phyloP scores from a whole-genome alignment of 768 basidiomycete genomes.

The Russula compacta region DNA sequence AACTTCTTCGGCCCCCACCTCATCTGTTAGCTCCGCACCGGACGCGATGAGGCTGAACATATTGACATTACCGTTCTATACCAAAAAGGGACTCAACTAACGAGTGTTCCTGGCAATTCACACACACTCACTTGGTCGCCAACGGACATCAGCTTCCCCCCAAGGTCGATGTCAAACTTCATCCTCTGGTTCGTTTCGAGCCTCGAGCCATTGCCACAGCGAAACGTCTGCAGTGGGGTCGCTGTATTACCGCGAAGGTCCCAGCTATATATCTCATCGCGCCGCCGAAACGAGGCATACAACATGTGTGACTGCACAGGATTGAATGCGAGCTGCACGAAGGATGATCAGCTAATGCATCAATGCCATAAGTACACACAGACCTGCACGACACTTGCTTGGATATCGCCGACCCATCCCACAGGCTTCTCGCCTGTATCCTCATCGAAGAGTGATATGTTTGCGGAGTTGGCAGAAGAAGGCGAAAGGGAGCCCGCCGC shows the following conservation, averaged over 20 bases:
- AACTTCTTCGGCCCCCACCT: conserved; percentile 1
- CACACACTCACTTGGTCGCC: conserved; percentile 55
- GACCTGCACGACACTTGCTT: conserved; percentile 49
- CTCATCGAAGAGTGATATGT: conserved; percentile 63
- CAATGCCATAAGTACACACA: neutral
- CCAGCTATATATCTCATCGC: conserved; percentile 60
- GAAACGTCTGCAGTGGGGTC: conserved; percentile 33
- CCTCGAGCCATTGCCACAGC: conserved; percentile 1
- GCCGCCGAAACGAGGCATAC: conserved; percentile 70
- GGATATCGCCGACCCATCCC: conserved; percentile 51
- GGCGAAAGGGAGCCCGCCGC: conserved; percentile 72
- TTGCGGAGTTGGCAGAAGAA: conserved; percentile 34
- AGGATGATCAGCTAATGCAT: neutral
- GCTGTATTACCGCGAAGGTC: conserved; percentile 59
- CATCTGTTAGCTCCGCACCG: neutral
- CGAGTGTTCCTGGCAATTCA: neutral
- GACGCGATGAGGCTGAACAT: conserved; percentile 39
- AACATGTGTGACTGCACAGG: conserved; percentile 60
- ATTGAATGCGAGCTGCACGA: conserved; percentile 62
- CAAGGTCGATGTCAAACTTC: conserved; percentile 66
- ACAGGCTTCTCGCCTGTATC: conserved; percentile 43
- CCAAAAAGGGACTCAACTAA: neutral
- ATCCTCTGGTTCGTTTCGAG: conserved; percentile 62
- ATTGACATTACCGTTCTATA: conserved; percentile 48
- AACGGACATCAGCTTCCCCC: conserved; percentile 51